These are phyloP conservation scores for Serendipita vermifera DNA, from an alignment of 768 basidiomycete genomes.

Conservation along the genomic window DNA sequence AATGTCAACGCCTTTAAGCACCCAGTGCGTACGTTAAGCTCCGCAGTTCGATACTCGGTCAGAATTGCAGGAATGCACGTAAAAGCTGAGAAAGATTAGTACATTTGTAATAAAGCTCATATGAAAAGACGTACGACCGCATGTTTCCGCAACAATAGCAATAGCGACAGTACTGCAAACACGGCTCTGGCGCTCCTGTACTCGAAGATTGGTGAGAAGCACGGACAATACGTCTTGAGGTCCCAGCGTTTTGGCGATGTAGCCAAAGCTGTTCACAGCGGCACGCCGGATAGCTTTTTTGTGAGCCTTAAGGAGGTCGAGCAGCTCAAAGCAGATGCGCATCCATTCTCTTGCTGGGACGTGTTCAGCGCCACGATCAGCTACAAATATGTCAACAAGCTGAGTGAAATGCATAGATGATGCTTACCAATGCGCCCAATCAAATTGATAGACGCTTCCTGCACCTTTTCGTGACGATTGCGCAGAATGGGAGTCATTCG, in stretches of 20 bases:
- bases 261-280: slow-evolving; percentile 98
- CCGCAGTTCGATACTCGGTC: slow-evolving; percentile 96
- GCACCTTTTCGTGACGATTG: slow-evolving; percentile 98
- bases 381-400: slow-evolving; percentile 24
- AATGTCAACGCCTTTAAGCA: slow-evolving; percentile 97
- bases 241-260: slow-evolving; percentile 98
- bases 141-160: slow-evolving; percentile 88
- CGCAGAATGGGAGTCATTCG: slow-evolving; percentile 99
- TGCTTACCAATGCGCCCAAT: slow-evolving; percentile 81
- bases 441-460: slow-evolving; percentile 98
- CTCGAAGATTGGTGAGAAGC: slow-evolving; percentile 87
- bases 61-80: slow-evolving; percentile 98
- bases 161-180: slow-evolving; percentile 98
- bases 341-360: slow-evolving; percentile 99
- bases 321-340: slow-evolving; percentile 97
- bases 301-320: slow-evolving; percentile 95
- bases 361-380: slow-evolving; percentile 97
- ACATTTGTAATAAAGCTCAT: slow-evolving; percentile 3
- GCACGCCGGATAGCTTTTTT: slow-evolving; percentile 98
- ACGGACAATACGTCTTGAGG: slow-evolving; percentile 97
- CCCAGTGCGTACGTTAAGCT: slow-evolving; percentile 96
- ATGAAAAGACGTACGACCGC: slow-evolving; percentile 40
- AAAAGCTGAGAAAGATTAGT: slow-evolving; percentile 44
- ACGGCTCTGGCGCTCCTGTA: slow-evolving; percentile 97
- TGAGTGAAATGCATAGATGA: slow-evolving; percentile 8